Evolutionary conservation across 768 basidiomycete species (phyloP).

Genomic region (Tubosaeta sp.): DNA sequence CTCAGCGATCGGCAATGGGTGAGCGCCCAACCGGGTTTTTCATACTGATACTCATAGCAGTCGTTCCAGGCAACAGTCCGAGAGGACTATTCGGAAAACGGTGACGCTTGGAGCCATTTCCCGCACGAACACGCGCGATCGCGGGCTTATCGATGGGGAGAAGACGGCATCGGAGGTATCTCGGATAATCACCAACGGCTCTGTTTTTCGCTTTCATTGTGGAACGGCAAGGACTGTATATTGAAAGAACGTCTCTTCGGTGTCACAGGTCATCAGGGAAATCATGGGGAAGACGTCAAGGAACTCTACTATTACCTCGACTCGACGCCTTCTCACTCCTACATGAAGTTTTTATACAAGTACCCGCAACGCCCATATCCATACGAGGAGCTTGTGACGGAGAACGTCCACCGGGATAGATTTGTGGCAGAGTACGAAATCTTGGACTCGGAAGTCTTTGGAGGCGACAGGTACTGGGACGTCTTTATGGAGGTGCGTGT

Average conservation of each 20-base stretch:
- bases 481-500: constrained; percentile 87
- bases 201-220: constrained; percentile 86
- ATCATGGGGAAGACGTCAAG: constrained; percentile 99
- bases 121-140: constrained; percentile 92
- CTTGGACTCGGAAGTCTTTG: constrained; percentile 86
- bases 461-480: constrained; percentile 96
- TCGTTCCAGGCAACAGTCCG: constrained; percentile 83
- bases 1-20: constrained; percentile 98
- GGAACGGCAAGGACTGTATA: constrained; percentile 94
- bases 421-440: constrained; percentile 92
- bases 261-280: constrained; percentile 94
- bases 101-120: constrained; percentile 95
- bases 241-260: constrained; percentile 97
- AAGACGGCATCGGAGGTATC: constrained; percentile 96
- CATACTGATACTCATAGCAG: constrained; percentile 8
- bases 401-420: constrained; percentile 77
- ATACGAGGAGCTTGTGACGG: constrained; percentile 88
- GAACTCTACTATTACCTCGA: constrained; percentile 99
- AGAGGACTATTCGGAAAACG: constrained; percentile 96
- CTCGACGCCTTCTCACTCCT: constrained; percentile 97
- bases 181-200: constrained; percentile 96
- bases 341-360: constrained; percentile 99
- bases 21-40: constrained; percentile 21
- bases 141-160: constrained; percentile 97
- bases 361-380: constrained; percentile 92